Evolutionary conservation across 129 eudicot species (phyloP).

Genomic region (Helichrysum umbraculigerum): DNA sequence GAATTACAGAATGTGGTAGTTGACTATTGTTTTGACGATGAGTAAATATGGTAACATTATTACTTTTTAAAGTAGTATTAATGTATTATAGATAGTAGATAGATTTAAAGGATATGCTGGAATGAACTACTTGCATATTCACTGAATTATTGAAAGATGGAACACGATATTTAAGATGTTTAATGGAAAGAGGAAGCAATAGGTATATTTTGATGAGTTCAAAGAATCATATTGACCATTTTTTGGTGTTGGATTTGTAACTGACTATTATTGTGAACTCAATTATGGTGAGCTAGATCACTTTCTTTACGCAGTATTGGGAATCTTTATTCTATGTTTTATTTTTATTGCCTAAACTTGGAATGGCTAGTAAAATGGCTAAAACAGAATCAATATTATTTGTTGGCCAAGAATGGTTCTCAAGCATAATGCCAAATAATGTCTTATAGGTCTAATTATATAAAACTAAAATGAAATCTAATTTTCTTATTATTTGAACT

Average conservation of each 20-base stretch:
- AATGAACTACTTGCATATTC: not conserved
- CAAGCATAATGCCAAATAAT: not conserved
- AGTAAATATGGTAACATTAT: constrained; percentile 23
- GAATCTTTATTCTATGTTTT: not conserved
- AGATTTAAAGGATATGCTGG: not conserved
- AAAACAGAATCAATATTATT: no score
- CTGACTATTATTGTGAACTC: not conserved
- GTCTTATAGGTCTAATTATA: no score
- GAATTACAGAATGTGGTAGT: not conserved
- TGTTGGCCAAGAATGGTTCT: not conserved
- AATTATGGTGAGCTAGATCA: not conserved
- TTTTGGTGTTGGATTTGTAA: not conserved
- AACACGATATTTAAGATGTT: not conserved
- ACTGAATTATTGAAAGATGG: not conserved
- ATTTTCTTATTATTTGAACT: no score
- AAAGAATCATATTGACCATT: not conserved
- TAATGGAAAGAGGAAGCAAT: not conserved
- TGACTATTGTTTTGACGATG: constrained; percentile 2
- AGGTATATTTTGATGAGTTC: not conserved
- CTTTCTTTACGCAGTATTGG: not conserved
- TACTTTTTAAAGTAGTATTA: not conserved
- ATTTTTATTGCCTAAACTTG: not conserved
- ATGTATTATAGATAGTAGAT: not conserved
- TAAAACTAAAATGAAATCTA: no score
- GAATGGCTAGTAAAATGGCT: no score